Conservation (phyloP, 1,139 yeast species). For the Saccharomyces hybrid region DNA sequence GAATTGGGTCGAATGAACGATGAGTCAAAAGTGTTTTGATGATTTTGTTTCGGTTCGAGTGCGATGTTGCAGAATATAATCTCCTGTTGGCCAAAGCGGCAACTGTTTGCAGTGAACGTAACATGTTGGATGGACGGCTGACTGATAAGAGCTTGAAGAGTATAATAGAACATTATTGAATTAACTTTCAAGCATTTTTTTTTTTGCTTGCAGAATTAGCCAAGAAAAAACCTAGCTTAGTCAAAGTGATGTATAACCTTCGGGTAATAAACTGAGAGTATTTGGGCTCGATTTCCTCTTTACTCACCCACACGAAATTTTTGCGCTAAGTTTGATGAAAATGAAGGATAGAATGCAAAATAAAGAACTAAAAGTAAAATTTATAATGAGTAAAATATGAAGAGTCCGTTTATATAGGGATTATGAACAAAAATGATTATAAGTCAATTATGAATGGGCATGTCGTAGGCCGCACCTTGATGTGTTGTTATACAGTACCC, state of each 20-base stretch:
- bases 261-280: neutral
- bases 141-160: neutral
- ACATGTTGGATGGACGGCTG: neutral
- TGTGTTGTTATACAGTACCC: neutral
- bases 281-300: neutral
- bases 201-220: neutral
- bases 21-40: slow-evolving; percentile 10
- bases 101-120: neutral
- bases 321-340: neutral
- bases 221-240: neutral
- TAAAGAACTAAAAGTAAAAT: neutral
- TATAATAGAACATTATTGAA: neutral
- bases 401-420: neutral
- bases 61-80: neutral
- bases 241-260: neutral
- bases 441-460: neutral
- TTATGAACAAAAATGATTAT: neutral
- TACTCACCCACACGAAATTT: neutral
- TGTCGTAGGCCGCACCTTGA: neutral
- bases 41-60: neutral
- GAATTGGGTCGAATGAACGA: slow-evolving; percentile 16
- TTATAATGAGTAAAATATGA: neutral
- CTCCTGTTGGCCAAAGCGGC: neutral
- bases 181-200: neutral
- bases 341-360: neutral